Evolutionary conservation across 228 moss, liverwort and hornwort species (phyloP).

Genomic region (Sphagnum magellanicum): DNA sequence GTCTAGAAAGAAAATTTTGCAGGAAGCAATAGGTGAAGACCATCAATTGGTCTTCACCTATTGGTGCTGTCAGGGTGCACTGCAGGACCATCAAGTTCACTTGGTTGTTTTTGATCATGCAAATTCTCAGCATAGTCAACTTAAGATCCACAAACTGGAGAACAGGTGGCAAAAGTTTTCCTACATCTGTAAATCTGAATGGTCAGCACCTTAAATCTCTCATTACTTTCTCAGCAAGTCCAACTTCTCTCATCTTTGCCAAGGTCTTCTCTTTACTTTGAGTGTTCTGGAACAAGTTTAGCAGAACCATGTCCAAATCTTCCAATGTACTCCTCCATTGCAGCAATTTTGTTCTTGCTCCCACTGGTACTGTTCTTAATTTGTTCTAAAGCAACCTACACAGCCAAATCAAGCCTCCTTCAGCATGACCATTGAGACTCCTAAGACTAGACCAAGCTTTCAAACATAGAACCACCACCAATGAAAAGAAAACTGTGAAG

Average conservation of each 20-base stretch:
- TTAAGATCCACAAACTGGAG: conserved; percentile 85
- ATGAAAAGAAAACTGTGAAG: too few species aligned
- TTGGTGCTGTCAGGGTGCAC: too few species aligned
- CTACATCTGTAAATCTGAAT: conserved; percentile 94
- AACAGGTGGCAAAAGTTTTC: conserved; percentile 90
- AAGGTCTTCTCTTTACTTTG: conserved; percentile 97
- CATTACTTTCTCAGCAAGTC: conserved; percentile 93
- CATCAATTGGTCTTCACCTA: too few species aligned
- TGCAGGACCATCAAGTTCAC: too few species aligned
- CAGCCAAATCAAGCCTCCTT: too few species aligned
- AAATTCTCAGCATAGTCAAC: conserved; percentile 11
- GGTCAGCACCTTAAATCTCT: conserved; percentile 69
- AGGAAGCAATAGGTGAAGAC: too few species aligned
- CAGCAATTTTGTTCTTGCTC: conserved; percentile 93
- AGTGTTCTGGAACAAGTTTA: conserved; percentile 83
- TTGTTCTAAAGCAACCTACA: too few species aligned
- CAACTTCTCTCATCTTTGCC: conserved; percentile 95
- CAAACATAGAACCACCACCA: too few species aligned
- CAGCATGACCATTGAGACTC: too few species aligned
- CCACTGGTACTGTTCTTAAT: conserved; percentile 69
- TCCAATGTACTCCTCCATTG: conserved; percentile 94
- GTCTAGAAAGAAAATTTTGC: too few species aligned
- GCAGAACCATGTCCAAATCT: conserved; percentile 96
- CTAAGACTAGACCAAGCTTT: too few species aligned
- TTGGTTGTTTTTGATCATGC: too few species aligned